phyloP scores from a whole-genome alignment of 768 basidiomycete genomes.

The Coprinopsis strossmayeri region DNA sequence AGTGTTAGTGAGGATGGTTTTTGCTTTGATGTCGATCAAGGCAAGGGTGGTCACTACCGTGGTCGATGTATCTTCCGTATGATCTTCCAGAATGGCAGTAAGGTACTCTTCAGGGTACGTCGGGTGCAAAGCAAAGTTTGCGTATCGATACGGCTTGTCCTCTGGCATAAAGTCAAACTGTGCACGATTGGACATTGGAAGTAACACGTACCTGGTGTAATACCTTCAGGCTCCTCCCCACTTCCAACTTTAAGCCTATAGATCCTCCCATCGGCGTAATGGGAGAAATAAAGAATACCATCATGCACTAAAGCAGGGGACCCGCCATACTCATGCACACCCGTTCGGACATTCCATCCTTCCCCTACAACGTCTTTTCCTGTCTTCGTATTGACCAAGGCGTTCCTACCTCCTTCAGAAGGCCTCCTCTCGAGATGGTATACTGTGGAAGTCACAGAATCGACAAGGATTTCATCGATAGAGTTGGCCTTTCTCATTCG shows the following conservation, averaged over 20 bases:
- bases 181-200: constrained; percentile 3
- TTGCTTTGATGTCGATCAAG: constrained; percentile 42
- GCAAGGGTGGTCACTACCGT: constrained; percentile 51
- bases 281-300: constrained; percentile 52
- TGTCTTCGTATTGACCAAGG: constrained; percentile 46
- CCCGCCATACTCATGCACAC: constrained; percentile 72
- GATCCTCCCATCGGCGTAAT: constrained; percentile 45
- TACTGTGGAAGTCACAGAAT: constrained; percentile 47
- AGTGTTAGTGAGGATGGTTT: constrained; percentile 28
- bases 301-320: constrained; percentile 47
- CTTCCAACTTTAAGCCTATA: constrained; percentile 32
- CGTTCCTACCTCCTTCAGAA: constrained; percentile 41
- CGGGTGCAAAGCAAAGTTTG: constrained; percentile 57
- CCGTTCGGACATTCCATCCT: constrained; percentile 53
- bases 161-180: constrained; percentile 22
- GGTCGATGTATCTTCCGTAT: constrained; percentile 46
- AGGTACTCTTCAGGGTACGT: constrained; percentile 43
- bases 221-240: constrained; percentile 42
- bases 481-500: constrained; percentile 27
- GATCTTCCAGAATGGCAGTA: constrained; percentile 65
- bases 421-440: constrained; percentile 62
- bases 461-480: constrained; percentile 44
- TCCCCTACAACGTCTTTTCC: constrained; percentile 46
- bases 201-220: constrained; percentile 54
- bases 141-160: constrained; percentile 51